Conservation (phyloP, 176 grass and related monocot genomes). For the Ensete glaucum region DNA sequence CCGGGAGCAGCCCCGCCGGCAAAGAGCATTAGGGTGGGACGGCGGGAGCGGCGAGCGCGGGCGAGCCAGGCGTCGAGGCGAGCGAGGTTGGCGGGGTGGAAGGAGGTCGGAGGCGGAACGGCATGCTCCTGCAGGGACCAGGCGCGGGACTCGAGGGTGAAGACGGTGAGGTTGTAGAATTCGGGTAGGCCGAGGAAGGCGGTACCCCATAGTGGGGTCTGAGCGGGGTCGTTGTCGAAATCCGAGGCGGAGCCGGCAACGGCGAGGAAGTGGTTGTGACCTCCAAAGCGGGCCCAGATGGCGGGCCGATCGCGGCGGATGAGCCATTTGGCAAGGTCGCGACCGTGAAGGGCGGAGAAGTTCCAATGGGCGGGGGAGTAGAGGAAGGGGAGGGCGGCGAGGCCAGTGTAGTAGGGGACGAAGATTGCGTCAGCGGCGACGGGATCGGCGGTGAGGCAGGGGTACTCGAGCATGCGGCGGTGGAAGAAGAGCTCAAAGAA, state of each 20-base stretch:
- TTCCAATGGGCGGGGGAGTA: constrained; percentile 31
- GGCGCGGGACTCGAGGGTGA: constrained; percentile 44
- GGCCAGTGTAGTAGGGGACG: constrained; percentile 68
- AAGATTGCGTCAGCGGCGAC: constrained; percentile 52
- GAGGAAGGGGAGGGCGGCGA: constrained; percentile 66
- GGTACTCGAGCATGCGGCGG: constrained; percentile 40
- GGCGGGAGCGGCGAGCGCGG: constrained; percentile 31
- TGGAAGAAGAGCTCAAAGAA: constrained; percentile 71
- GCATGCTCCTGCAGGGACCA: constrained; percentile 95
- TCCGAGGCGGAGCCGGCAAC: constrained; percentile 62
- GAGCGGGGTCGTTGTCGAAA: constrained; percentile 38
- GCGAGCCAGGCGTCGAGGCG: constrained; percentile 41
- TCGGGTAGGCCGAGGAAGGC: constrained; percentile 52
- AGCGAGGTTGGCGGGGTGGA: constrained; percentile 45
- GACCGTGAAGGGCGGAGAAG: constrained; percentile 37
- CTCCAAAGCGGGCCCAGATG: constrained; percentile 5
- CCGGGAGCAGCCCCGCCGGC: constrained; percentile 28
- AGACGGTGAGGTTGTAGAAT: constrained; percentile 60
- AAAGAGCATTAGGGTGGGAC: constrained; percentile 41
- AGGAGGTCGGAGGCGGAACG: constrained; percentile 53
- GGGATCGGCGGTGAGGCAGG: constrained; percentile 34
- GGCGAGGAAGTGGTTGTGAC: constrained; percentile 71
- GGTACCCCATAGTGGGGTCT: constrained; percentile 45
- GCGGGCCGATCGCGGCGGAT: constrained; percentile 16
- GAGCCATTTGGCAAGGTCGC: constrained; percentile 33